Evolutionary conservation across 257 asterid species (phyloP).

Genomic region (Verbena officinalis): DNA sequence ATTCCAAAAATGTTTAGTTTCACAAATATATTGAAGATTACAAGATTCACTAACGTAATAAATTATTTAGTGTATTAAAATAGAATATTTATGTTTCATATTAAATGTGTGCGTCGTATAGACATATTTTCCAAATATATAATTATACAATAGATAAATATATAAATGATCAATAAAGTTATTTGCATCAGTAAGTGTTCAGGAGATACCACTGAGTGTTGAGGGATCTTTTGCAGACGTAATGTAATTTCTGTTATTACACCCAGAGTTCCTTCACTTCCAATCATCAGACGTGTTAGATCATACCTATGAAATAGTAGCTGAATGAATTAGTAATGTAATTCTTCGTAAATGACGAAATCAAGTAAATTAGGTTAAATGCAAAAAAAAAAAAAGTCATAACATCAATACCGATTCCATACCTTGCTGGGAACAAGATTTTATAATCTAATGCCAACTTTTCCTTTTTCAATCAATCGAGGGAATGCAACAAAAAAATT

Average conservation of each 20-base stretch:
- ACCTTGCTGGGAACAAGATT: background rate
- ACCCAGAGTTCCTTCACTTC: constrained; percentile 99
- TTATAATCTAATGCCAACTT: background rate
- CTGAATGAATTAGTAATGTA: constrained; percentile 23
- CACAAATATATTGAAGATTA: too few species aligned
- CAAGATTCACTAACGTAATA: too few species aligned
- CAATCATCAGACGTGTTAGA: constrained; percentile 89
- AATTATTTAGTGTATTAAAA: too few species aligned
- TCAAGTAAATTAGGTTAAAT: background rate
- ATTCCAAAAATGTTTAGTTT: too few species aligned
- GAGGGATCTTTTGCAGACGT: constrained; percentile 93
- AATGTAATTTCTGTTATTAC: constrained; percentile 91
- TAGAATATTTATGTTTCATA: too few species aligned
- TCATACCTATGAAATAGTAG: constrained; percentile 68
- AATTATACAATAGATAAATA: too few species aligned
- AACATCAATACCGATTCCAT: constrained; percentile 7
- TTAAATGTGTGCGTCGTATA: too few species aligned
- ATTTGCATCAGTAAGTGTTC: constrained; percentile 14
- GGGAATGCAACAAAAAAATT: constrained; percentile 1
- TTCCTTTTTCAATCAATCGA: background rate
- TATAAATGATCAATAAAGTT: too few species aligned
- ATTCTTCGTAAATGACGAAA: too few species aligned
- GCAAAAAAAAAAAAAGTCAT: background rate
- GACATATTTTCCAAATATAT: too few species aligned
- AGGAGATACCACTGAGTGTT: constrained; percentile 74